Evolutionary conservation across 2,329 filamentous ascomycete species (phyloP).

Genomic region (Aureobasidium sp.): DNA sequence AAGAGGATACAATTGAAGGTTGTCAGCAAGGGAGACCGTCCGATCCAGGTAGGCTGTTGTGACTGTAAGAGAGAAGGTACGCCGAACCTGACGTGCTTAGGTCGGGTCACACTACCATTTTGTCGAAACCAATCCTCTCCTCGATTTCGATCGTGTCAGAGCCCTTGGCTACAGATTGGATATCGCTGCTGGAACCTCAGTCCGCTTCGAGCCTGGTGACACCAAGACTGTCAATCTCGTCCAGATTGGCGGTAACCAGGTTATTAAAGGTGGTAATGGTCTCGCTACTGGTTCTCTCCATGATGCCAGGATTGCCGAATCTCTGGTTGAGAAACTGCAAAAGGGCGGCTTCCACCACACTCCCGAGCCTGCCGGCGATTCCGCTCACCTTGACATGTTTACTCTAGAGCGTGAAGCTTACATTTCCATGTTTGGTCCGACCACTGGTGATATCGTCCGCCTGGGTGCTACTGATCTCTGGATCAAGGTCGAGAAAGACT

Average conservation of each 20-base stretch:
- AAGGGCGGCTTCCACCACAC: constrained; percentile 69
- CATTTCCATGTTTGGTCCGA: constrained; percentile 84
- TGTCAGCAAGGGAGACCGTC: constrained; percentile 78
- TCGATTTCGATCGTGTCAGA: constrained; percentile 76
- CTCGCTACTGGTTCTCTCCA: constrained; percentile 69
- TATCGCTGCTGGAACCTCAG: constrained; percentile 82
- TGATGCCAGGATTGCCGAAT: constrained; percentile 48
- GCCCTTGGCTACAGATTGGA: constrained; percentile 83
- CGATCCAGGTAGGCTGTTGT: constrained; percentile 60
- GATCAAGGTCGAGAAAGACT: constrained; percentile 81
- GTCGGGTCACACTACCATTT: constrained; percentile 94
- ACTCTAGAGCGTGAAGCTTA: constrained; percentile 74
- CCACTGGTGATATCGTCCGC: constrained; percentile 74
- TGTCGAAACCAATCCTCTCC: constrained; percentile 82
- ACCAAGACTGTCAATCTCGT: constrained; percentile 83
- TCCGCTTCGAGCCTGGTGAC: constrained; percentile 91
- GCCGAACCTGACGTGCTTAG: constrained; percentile 29
- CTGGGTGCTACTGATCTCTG: constrained; percentile 80
- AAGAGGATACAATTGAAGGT: constrained; percentile 67
- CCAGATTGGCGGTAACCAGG: constrained; percentile 70
- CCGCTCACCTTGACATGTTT: constrained; percentile 50
- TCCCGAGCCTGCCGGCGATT: constrained; percentile 54
- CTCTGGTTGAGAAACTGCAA: constrained; percentile 60
- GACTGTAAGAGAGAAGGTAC: neutral
- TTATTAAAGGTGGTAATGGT: constrained; percentile 78